Conservation (phyloP, 352 stramenopile genomes). For the Aphanomyces stellatus region DNA sequence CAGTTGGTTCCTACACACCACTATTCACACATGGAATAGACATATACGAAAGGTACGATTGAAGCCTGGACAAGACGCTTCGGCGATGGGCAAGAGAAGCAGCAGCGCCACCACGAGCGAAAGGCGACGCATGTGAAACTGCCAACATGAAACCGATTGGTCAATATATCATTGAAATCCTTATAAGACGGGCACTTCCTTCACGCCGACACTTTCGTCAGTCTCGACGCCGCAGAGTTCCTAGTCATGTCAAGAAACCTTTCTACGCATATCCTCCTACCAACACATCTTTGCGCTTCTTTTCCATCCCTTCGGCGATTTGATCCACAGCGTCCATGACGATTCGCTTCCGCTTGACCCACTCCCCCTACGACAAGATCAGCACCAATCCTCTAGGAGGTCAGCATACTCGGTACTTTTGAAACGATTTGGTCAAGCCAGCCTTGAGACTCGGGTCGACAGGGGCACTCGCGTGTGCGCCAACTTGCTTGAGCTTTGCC, state of each 20-base stretch:
- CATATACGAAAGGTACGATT: neutral
- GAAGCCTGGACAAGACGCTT: neutral
- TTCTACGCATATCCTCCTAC: neutral
- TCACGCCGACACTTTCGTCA: conserved; percentile 56
- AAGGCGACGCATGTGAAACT: neutral
- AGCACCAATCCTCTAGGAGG: neutral
- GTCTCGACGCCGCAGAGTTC: conserved; percentile 55
- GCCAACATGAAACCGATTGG: neutral
- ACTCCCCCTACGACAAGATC: conserved; percentile 35
- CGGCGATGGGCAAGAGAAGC: neutral
- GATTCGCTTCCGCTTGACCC: conserved; percentile 68
- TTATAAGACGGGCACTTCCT: conserved; percentile 36
- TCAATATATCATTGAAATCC: neutral
- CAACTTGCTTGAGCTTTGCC: conserved; percentile 40
- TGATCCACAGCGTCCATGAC: conserved; percentile 69
- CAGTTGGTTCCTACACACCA: conserved; percentile 26
- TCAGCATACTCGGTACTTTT: conserved; percentile 44
- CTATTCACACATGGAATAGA: neutral
- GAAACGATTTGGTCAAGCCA: conserved; percentile 54
- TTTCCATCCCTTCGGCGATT: conserved; percentile 77
- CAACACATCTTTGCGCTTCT: conserved; percentile 59
- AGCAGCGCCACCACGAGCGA: neutral
- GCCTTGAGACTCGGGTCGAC: conserved; percentile 58
- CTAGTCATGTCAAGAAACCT: neutral
- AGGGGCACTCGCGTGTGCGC: conserved; percentile 30